These are phyloP conservation scores for Aspergillus sp. DNA, from an alignment of 2,329 filamentous ascomycete genomes.

Conservation along the genomic window DNA sequence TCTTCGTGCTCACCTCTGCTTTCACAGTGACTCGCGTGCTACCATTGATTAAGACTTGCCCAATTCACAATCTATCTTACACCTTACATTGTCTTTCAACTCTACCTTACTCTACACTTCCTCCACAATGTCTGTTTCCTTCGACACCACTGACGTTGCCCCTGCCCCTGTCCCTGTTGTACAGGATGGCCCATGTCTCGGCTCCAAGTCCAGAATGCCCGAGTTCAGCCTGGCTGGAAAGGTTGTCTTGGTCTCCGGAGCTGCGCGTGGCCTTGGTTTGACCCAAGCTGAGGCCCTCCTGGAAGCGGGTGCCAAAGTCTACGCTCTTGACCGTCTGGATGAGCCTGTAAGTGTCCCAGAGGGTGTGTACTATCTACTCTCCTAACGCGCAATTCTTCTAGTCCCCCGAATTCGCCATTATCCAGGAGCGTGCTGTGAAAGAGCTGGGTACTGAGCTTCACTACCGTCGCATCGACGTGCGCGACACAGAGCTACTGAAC, in stretches of 20 bases:
- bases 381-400: conserved; percentile 13
- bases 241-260: conserved; percentile 71
- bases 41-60: neutral
- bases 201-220: conserved; percentile 53
- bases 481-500: conserved; percentile 69
- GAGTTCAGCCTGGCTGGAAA: conserved; percentile 76
- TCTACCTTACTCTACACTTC: neutral
- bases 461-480: conserved; percentile 80
- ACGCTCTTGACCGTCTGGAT: conserved; percentile 47
- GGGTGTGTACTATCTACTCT: neutral
- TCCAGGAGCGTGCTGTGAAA: conserved; percentile 63
- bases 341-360: conserved; percentile 34
- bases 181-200: conserved; percentile 32
- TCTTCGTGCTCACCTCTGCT: neutral
- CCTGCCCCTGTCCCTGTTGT: conserved; percentile 27
- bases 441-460: conserved; percentile 68
- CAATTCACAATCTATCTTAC: neutral
- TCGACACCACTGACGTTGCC: conserved; percentile 31
- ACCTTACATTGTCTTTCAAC: neutral
- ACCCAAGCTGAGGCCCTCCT: conserved; percentile 71
- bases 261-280: conserved; percentile 70
- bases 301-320: conserved; percentile 69
- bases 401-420: conserved; percentile 62
- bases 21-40: neutral
- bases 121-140: conserved; percentile 36